These are phyloP conservation scores for Fabrea salina DNA, from an alignment of 169 alveolate genomes.

Conservation along the genomic window DNA sequence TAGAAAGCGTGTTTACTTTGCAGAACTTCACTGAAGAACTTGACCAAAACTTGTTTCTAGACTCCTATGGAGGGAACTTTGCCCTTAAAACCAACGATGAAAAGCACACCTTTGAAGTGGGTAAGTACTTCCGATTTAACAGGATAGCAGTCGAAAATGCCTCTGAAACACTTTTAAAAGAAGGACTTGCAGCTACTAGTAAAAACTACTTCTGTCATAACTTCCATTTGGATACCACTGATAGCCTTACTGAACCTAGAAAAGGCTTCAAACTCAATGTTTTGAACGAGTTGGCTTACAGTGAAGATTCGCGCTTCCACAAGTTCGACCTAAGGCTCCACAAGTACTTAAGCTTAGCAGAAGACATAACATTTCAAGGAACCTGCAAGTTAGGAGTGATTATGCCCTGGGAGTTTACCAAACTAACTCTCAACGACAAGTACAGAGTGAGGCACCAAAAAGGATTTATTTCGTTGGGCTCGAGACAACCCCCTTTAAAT, in stretches of 20 bases:
- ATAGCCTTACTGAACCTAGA: neutral
- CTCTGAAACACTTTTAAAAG: neutral
- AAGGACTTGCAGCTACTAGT: conserved; percentile 8
- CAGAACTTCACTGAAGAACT: neutral
- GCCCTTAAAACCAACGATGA: neutral
- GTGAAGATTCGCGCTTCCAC: conserved; percentile 3
- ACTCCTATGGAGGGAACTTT: conserved; percentile 11
- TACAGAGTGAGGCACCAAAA: neutral
- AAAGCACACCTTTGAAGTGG: neutral
- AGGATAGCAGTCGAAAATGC: neutral
- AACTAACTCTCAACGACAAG: neutral
- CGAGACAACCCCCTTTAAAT: conserved; percentile 1
- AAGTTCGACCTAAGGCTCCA: neutral
- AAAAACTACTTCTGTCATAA: neutral
- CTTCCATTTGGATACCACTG: neutral
- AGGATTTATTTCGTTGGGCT: conserved; percentile 21
- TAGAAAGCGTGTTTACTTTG: neutral
- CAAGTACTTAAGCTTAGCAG: neutral
- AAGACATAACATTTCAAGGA: neutral
- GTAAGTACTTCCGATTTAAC: conserved; percentile 1
- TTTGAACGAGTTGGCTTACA: conserved; percentile 15
- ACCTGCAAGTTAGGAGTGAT: neutral
- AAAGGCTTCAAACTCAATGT: neutral
- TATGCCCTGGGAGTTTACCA: conserved; percentile 2
- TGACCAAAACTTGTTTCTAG: neutral